These are phyloP conservation scores for Solanum neorickii DNA, from an alignment of 257 asterid genomes.

Conservation along the genomic window DNA sequence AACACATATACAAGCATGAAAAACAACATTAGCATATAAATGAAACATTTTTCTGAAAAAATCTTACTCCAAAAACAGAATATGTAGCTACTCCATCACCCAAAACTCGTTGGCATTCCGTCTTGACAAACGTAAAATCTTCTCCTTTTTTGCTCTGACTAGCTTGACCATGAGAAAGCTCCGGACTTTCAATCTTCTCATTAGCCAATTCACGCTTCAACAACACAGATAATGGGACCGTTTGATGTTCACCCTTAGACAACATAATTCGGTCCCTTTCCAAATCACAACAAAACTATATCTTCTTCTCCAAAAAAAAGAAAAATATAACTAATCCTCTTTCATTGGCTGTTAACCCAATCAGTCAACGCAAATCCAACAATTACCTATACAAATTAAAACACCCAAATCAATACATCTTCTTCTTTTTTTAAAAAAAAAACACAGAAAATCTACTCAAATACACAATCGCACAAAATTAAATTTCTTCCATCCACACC, in stretches of 20 bases:
- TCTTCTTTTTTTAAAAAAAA: background rate
- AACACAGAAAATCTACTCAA: background rate
- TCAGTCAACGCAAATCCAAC: slow-evolving; percentile 34
- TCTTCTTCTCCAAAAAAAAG: slow-evolving; percentile 4
- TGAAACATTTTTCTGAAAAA: background rate
- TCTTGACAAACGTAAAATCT: slow-evolving; percentile 75
- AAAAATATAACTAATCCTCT: slow-evolving; percentile 4
- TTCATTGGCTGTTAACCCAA: slow-evolving; percentile 17
- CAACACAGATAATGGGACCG: slow-evolving; percentile 87
- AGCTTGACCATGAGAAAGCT: slow-evolving; percentile 69
- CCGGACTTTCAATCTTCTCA: slow-evolving; percentile 93
- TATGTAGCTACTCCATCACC: slow-evolving; percentile 90
- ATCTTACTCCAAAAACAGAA: slow-evolving; percentile 77
- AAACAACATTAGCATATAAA: background rate
- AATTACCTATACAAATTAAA: slow-evolving; percentile 25
- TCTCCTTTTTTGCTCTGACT: slow-evolving; percentile 96
- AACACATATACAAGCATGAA: background rate
- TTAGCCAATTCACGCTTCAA: slow-evolving; percentile 83
- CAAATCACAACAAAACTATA: slow-evolving; percentile 1
- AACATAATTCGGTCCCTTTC: slow-evolving; percentile 43
- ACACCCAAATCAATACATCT: background rate
- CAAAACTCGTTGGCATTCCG: slow-evolving; percentile 71
- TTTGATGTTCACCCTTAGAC: slow-evolving; percentile 79
- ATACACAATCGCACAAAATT: background rate
- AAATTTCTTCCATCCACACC: background rate